Evolutionary conservation across 1,284 basidiomycete species (phyloP), one percentile per base, ranked within the genome.

Genomic region (Puccinia coronata): DNA sequence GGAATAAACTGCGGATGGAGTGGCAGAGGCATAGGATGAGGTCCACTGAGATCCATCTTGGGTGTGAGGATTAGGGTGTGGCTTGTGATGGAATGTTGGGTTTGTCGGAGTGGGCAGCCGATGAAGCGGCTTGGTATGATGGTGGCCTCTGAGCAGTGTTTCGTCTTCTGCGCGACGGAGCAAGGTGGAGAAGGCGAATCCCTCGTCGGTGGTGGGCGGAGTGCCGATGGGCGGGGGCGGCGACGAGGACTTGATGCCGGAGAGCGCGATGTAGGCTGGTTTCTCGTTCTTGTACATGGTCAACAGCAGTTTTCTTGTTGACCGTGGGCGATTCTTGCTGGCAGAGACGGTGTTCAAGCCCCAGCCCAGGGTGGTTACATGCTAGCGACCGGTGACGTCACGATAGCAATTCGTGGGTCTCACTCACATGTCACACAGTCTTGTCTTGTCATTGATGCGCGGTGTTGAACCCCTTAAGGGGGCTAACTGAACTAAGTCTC

Each of bases 1-100:
- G 6, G 78, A 71, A 72, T 61, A 80, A 12, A 59, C 53, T 53
- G 78, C 78, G 41, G 78, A 80, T 34, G 78, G 78, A 34, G 78
- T 80, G 47, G 47, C 47, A 5, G 69, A 71, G 18, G 63, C 63
- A 43, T 67, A 47, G 63, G 43, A 71, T 8, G 16, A 12, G 34
- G 28, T 3, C 28, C 6, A 2, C 14, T 34, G 47, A 16, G 69
- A 31, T 28, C 51, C 43, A 0, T 71, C 43, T 31, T 71, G 69
- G 23, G 39, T 20, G n/a, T 11, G n/a, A 43, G 47, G n/a, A 25
- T 25, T 51, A 1, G 47, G 28, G 34, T 41, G 16, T 3, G 63
- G 28, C n/a, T 67, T 67, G 12, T 41, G 39, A 16, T 20, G 34
- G 47, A 71, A 65, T 11, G 41, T 67, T 49, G 55, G 34, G 43